Base-by-base conservation (phyloP, 768 basidiomycete genomes). In the Bullera alba region DNA sequence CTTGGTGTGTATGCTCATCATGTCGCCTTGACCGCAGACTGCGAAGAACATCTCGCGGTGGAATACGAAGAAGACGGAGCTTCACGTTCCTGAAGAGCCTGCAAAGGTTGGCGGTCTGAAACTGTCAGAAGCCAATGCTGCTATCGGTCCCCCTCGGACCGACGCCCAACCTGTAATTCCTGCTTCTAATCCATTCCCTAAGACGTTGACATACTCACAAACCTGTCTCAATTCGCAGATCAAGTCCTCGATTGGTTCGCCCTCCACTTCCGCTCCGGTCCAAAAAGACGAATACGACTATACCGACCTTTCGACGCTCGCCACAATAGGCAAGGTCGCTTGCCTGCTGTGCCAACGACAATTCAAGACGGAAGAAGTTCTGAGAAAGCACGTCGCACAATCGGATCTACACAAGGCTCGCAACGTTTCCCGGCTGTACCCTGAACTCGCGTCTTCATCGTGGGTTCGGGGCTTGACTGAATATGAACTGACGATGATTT, bases 381-480 rank as follows among this genome's bases (percentile, higher is more conserved):
- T 99, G 35, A 83, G 79, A 63, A 82, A 89, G 16, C 95, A 99
- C 70, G 90, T 87, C 69, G 85, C 83, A 62, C 88, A 87, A 75
- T 99, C 95, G 22, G 87, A 86, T 69, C 76, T 99, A 56, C 95
- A 99, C 75, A 97, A 96, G 86, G 93, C 78, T 76, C 72, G 76
- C 75, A 35, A 60, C 64, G 71, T 55, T 70, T 12, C 36, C 17
- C 46, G 49, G 37, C 63, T 51, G 50, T 54, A 32, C 59, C 48
- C 30, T 46, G 39, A 27, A n/a, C 39, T 21, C 47, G 6, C 32
- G 29, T 28, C 10, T 44, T n/a, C 19, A 41, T 39, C 44, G 57
- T 59, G 52, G 55, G 49, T 57, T 43, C 36, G 50, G 19, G 46
- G 48, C 25, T 26, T 23, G 17, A 23, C 12, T 48, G 30, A 21